These are phyloP conservation scores for Talaromyces sp. DNA, from an alignment of 2,329 filamentous ascomycete genomes.

Conservation along the genomic window DNA sequence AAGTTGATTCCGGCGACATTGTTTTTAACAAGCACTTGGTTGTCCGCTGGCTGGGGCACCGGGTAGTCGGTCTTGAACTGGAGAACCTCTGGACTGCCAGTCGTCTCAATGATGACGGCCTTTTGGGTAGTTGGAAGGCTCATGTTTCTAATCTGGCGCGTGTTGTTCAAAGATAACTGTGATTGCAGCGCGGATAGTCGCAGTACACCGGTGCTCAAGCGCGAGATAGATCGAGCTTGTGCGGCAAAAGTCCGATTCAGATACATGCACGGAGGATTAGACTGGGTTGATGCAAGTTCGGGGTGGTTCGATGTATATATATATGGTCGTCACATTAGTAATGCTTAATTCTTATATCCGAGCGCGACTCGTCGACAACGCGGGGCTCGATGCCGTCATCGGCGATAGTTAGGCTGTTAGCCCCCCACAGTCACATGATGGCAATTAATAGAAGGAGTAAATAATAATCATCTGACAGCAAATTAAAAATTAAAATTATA, in stretches of 20 bases:
- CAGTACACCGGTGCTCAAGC: neutral
- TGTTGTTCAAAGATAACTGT: neutral
- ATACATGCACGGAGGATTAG: slow-evolving; percentile 3
- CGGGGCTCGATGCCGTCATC: neutral
- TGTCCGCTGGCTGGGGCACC: slow-evolving; percentile 63
- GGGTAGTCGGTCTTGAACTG: slow-evolving; percentile 66
- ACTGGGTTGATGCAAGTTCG: neutral
- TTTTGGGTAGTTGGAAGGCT: slow-evolving; percentile 63
- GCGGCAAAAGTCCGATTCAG: slow-evolving; percentile 3
- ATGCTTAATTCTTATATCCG: no score
- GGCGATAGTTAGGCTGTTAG: neutral
- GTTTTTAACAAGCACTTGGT: slow-evolving; percentile 76
- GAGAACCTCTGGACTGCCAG: slow-evolving; percentile 66
- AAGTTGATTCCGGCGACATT: slow-evolving; percentile 77
- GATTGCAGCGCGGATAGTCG: slow-evolving; percentile 7
- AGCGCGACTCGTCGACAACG: neutral
- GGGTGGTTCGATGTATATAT: neutral
- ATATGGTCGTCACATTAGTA: neutral
- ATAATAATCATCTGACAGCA: no score
- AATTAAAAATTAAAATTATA: no score
- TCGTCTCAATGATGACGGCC: slow-evolving; percentile 67
- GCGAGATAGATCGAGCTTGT: slow-evolving; percentile 5
- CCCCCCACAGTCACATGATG: no score
- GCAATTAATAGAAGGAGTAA: no score
- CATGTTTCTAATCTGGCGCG: slow-evolving; percentile 19